Percentiles rank a stretch among this genome's conserved stretches.
Evolutionary conservation across 2,329 filamentous ascomycete genomes (phyloP).

Genomic region (Aspergillus piperis): DNA sequence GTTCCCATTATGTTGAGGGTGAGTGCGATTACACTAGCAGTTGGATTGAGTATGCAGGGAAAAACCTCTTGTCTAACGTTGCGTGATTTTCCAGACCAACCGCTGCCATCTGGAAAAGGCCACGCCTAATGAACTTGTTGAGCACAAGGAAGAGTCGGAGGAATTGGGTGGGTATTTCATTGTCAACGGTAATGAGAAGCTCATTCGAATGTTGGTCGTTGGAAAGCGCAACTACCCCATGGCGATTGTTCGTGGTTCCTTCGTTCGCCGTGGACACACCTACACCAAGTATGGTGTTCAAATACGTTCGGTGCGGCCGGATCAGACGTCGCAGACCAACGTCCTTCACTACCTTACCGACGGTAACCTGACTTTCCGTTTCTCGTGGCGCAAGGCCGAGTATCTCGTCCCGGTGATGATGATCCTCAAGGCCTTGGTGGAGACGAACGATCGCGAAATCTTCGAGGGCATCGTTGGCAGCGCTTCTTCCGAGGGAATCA

Average conservation of each 20-base stretch:
- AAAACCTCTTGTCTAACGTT: slow-evolving; percentile 10
- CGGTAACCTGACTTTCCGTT: slow-evolving; percentile 94
- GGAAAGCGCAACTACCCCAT: slow-evolving; percentile 92
- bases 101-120: slow-evolving; percentile 86
- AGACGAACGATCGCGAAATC: slow-evolving; percentile 95
- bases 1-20: slow-evolving; percentile 93
- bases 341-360: slow-evolving; percentile 94
- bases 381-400: slow-evolving; percentile 97
- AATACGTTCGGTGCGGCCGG: slow-evolving; percentile 88
- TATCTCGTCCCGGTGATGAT: slow-evolving; percentile 96
- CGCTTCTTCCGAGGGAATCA: slow-evolving; percentile 71
- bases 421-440: slow-evolving; percentile 90
- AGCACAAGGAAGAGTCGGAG: slow-evolving; percentile 90
- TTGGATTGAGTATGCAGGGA: neutral
- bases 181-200: slow-evolving; percentile 96
- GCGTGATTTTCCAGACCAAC: slow-evolving; percentile 64
- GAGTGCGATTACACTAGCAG: slow-evolving; percentile 32
- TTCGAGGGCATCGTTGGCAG: slow-evolving; percentile 89
- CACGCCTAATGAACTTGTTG: slow-evolving; percentile 77
- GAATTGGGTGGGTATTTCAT: slow-evolving; percentile 97
- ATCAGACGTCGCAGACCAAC: slow-evolving; percentile 97
- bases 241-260: slow-evolving; percentile 89
- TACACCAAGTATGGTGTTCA: slow-evolving; percentile 92
- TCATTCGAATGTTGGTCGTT: slow-evolving; percentile 88
- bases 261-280: slow-evolving; percentile 78